These are phyloP conservation scores for Corynascus novoguineensis DNA, from an alignment of 495 filamentous ascomycete genomes.

Conservation along the genomic window DNA sequence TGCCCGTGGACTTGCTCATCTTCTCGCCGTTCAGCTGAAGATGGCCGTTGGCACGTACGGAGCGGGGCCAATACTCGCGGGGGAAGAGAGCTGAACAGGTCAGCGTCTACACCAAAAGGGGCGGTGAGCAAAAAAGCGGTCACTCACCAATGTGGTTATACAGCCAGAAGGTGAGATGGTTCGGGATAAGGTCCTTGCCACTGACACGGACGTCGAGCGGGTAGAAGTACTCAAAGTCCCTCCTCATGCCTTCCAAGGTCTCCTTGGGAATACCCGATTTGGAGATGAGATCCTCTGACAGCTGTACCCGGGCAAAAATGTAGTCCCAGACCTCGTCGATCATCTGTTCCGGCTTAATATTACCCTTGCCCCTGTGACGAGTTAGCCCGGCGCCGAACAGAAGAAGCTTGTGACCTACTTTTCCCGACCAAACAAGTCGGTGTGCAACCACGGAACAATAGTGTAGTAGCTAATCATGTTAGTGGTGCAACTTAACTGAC, in stretches of 20 bases:
- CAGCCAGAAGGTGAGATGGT: constrained; percentile 93
- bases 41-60: constrained; percentile 84
- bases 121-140: too few relatives aligned
- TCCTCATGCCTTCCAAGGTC: constrained; percentile 67
- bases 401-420: constrained; percentile 19
- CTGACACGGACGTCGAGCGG: constrained; percentile 80
- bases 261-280: constrained; percentile 65
- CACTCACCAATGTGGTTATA: constrained; percentile 74
- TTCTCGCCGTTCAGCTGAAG: constrained; percentile 92
- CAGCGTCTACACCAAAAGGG: not conserved
- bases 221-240: constrained; percentile 97
- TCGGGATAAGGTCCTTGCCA: constrained; percentile 81
- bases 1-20: constrained; percentile 93
- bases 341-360: constrained; percentile 80
- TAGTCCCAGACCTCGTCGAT: constrained; percentile 96
- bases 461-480: constrained; percentile 67
- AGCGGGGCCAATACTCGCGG: constrained; percentile 76
- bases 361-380: constrained; percentile 43
- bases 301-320: constrained; percentile 60
- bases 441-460: constrained; percentile 80
- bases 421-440: constrained; percentile 66
- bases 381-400: not conserved
- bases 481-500: not conserved
- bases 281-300: constrained; percentile 53
- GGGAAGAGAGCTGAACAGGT: constrained; percentile 60